A percentile compares a stretch with the other conserved stretches of the same genome.
phyloP scores from a whole-genome alignment of 1,284 basidiomycete species.

The Schizopora paradoxa region DNA sequence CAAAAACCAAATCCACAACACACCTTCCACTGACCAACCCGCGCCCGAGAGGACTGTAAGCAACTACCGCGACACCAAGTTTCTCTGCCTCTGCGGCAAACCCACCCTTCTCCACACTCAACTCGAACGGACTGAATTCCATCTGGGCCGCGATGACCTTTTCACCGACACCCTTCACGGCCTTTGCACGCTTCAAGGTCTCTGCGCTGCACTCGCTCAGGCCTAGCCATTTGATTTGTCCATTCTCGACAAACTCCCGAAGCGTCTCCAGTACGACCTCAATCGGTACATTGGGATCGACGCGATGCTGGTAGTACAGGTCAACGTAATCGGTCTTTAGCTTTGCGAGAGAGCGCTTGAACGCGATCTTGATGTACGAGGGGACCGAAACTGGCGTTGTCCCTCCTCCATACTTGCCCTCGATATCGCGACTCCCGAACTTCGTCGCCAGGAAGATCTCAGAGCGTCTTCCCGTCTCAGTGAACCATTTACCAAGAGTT shows the following conservation, averaged over 20 bases:
- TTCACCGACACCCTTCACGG: conserved; percentile 18
- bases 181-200: conserved; percentile 33
- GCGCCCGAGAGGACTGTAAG: conserved; percentile 34
- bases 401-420: conserved; percentile 5
- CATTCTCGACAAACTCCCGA: conserved; percentile 27
- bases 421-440: conserved; percentile 19
- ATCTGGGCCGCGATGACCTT: conserved; percentile 7
- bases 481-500: conserved; percentile 17
- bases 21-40: conserved; percentile 36
- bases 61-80: conserved; percentile 33
- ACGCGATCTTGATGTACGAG: conserved; percentile 21
- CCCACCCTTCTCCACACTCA: conserved; percentile 26
- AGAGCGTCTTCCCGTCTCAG: conserved; percentile 20
- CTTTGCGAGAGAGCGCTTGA: conserved; percentile 22
- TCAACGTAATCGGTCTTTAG: conserved; percentile 26
- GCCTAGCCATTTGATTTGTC: conserved; percentile 31
- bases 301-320: conserved; percentile 28
- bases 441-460: conserved; percentile 30
- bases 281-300: conserved; percentile 29
- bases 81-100: conserved; percentile 27
- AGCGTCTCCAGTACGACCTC: conserved; percentile 31
- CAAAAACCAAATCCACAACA: conserved; percentile 7
- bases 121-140: conserved; percentile 6
- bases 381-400: conserved; percentile 20
- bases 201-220: conserved; percentile 33